These are phyloP conservation scores for Saccharomyces hybrid DNA, from an alignment of 1,139 yeast genomes.

Conservation along the genomic window DNA sequence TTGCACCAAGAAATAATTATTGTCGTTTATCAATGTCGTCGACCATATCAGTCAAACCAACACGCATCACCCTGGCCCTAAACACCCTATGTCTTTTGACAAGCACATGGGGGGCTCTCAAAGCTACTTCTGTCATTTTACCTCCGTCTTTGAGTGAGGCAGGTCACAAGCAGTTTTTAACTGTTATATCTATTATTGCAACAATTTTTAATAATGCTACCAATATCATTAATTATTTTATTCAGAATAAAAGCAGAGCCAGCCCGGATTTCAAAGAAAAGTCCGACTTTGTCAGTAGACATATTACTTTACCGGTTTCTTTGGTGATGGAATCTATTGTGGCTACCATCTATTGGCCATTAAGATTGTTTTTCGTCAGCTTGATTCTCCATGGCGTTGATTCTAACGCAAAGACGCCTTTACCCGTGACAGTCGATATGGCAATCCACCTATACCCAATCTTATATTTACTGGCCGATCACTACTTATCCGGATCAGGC, in stretches of 20 bases:
- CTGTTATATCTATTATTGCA: constrained; percentile 50
- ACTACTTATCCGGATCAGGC: constrained; percentile 45
- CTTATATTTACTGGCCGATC: constrained; percentile 42
- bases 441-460: constrained; percentile 56
- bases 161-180: constrained; percentile 63
- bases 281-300: constrained; percentile 17
- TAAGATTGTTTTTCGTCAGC: constrained; percentile 43
- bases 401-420: constrained; percentile 17
- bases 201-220: constrained; percentile 36
- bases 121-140: constrained; percentile 30
- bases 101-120: constrained; percentile 25
- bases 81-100: constrained; percentile 16
- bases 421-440: constrained; percentile 48
- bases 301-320: constrained; percentile 37
- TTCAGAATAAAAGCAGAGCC: constrained; percentile 7
- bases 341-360: constrained; percentile 58
- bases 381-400: constrained; percentile 35
- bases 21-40: no score
- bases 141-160: constrained; percentile 46
- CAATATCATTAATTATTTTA: constrained; percentile 16
- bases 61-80: not conserved
- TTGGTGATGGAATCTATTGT: constrained; percentile 54
- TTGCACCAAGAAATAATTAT: no score
- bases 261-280: not conserved
- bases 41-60: not conserved